Evolutionary conservation across 108 stramenopile species (phyloP).

Genomic region (Cyclotella baltica): DNA sequence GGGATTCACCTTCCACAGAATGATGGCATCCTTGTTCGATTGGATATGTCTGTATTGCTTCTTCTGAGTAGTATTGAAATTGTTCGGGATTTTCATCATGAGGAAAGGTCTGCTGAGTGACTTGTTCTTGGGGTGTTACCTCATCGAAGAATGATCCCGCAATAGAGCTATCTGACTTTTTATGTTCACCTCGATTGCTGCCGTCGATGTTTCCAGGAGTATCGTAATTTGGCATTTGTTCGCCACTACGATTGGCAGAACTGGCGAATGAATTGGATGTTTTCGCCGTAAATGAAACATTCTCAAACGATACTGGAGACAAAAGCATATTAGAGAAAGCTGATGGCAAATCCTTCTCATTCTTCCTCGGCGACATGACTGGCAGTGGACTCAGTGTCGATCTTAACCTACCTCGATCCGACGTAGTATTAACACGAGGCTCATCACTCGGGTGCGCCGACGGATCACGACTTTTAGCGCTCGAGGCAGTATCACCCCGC

Average conservation of each 20-base stretch:
- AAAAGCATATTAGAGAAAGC: slow-evolving; percentile 42
- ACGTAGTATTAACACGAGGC: neutral
- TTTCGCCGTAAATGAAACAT: slow-evolving; percentile 26
- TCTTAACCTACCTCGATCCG: neutral
- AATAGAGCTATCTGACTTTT: slow-evolving; percentile 10
- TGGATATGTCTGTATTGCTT: neutral
- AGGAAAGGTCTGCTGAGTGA: neutral
- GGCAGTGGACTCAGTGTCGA: slow-evolving; percentile 3
- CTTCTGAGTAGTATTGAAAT: neutral
- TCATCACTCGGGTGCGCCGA: neutral
- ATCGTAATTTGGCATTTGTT: slow-evolving; percentile 2
- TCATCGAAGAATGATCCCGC: slow-evolving; percentile 34
- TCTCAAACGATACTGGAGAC: slow-evolving; percentile 35
- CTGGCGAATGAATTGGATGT: slow-evolving; percentile 7
- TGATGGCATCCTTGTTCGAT: neutral
- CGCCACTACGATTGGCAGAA: neutral
- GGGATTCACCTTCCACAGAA: neutral
- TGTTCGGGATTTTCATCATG: neutral
- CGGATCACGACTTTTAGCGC: slow-evolving; percentile 14
- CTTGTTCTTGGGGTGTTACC: slow-evolving; percentile 11
- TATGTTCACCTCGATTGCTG: neutral
- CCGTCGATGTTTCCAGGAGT: neutral
- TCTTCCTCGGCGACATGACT: neutral
- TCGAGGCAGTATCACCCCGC: neutral
- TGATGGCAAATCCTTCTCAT: slow-evolving; percentile 9